Evolutionary conservation across 495 filamentous ascomycete genomes (phyloP), one percentile per base, ranked within the genome.

Genomic region (Aspergillus cavernicola): DNA sequence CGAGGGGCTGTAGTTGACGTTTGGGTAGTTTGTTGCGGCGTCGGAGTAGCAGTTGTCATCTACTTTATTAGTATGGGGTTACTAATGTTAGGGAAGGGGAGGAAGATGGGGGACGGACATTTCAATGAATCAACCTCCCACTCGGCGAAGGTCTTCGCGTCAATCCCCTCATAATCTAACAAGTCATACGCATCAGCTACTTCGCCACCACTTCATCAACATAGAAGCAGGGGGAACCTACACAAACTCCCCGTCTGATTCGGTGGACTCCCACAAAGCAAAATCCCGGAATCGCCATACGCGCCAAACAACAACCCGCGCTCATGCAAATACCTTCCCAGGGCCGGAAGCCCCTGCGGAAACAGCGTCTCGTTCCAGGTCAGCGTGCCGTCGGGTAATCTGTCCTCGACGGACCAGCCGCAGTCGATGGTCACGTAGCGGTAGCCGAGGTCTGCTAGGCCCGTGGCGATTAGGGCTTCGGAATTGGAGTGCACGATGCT

Each of bases 361-460:
- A 83, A 83, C 6, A 72, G 55, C 0, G 65, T 71, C n/a, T 66
- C 57, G 52, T 84, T 79, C 79, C 79, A 82, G 7, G 77, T 79
- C 26, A 83, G 58, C 0, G 67, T 70, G 0, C 76, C 76, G 42
- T 80, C 63, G 1, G 68, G 50, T 15, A 71, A 61, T 29, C 79
- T 63, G 28, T 76, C 61, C 5, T 63, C 59, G 2, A 73, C 60
- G 6, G 70, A 74, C 81, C 79, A 83, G 13, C 80, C 81, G 50
- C 79, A 83, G 57, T 84, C 81, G 0, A 73, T 74, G 0, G 78
- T 80, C n/a, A 81, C 78, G 50, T 75, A 77, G 33, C 68, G 64
- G 46, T 84, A 83, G 18, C 81, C 79, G 0, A 80, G 62, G 12
- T 65, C 59, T 0, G 66, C 68, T 3, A 84, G 70, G 1, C 77